Evolutionary conservation across 1,139 yeast species (phyloP).

Genomic region (Debaryomycetaceae sp.): DNA sequence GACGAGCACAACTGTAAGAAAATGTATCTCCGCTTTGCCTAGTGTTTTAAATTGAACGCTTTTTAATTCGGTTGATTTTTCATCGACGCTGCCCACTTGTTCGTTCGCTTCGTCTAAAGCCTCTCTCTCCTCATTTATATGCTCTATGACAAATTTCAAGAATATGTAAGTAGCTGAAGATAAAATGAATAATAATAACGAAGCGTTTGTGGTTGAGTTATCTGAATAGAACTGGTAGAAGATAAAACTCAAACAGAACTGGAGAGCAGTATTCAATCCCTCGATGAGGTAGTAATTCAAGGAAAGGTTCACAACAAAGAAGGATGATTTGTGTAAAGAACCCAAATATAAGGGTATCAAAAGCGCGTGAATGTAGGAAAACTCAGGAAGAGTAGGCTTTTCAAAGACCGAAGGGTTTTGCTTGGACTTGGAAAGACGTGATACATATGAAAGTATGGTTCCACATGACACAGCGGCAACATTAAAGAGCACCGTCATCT

Average conservation of each 20-base stretch:
- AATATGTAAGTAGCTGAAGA: constrained; percentile 23
- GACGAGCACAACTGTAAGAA: constrained; percentile 25
- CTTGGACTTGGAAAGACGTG: constrained; percentile 14
- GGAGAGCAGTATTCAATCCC: constrained; percentile 28
- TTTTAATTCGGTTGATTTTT: constrained; percentile 9
- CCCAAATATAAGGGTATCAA: constrained; percentile 29
- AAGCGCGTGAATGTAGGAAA: constrained; percentile 34
- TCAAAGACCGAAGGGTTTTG: constrained; percentile 9
- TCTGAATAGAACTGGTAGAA: constrained; percentile 31
- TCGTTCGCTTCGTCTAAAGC: not conserved
- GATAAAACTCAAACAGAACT: constrained; percentile 25
- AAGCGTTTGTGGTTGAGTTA: constrained; percentile 10
- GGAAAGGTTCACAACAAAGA: constrained; percentile 31
- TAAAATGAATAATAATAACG: constrained; percentile 18
- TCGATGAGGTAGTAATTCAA: constrained; percentile 36
- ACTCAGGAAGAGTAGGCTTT: constrained; percentile 33
- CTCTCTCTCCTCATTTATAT: constrained; percentile 24
- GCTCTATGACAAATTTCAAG: constrained; percentile 21
- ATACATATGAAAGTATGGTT: constrained; percentile 24
- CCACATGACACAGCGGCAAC: constrained; percentile 32
- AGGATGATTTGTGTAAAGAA: constrained; percentile 18
- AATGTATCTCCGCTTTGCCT: constrained; percentile 35
- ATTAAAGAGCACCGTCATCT: constrained; percentile 28
- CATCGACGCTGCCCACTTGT: constrained; percentile 16
- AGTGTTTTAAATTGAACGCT: constrained; percentile 17